Base-by-base conservation (phyloP, 345 rosid species). In the Salix brachista region DNA sequence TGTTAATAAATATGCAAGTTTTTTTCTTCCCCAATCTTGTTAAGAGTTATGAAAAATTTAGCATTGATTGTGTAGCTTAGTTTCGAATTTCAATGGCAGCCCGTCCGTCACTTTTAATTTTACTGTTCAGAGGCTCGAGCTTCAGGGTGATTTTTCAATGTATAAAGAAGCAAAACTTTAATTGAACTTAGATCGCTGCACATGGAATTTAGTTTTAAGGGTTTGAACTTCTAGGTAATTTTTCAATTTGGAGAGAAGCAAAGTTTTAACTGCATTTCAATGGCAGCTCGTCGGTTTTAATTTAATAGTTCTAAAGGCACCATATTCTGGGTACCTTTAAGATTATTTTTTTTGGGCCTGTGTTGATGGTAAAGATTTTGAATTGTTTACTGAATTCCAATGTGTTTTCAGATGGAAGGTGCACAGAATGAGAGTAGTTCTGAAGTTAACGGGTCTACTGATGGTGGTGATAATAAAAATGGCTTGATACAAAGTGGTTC, bases 391-490 rank as follows among this genome's bases (percentile, higher is more conserved):
- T 23, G 30, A 30, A 68, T 65, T 75, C 69, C 70, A 34, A 34
- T 77, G 6, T 77, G 23, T 72, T 80, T 64, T 79, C 74, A 91
- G 98, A 88, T 90, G 97, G 97, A 81, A 76, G 81, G 61, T 62
- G 86, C 84, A 65, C 84, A 84, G 70, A 79, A 71, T 73, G 84
- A 83, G 32, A 65, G 74, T 82, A 80, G 79, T 77, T 61, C 85
- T 61, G 73, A 80, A 46, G 81, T 60, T 73, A 72, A 75, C 19
- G 83, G 72, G 64, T 83, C 77, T 64, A 44, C 70, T 12, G 78
- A 76, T 37, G 71, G 77, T 52, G 80, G 60, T 65, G 79, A 28
- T n/a, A 75, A 52, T 56, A 67, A 78, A 48, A 64, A 42, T 72
- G 69, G 79, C 34, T 80, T 39, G 54, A 41, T 34, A 26, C 74